Evolutionary conservation across 2,329 filamentous ascomycete genomes (phyloP).

Genomic region (Amphichorda felina): DNA sequence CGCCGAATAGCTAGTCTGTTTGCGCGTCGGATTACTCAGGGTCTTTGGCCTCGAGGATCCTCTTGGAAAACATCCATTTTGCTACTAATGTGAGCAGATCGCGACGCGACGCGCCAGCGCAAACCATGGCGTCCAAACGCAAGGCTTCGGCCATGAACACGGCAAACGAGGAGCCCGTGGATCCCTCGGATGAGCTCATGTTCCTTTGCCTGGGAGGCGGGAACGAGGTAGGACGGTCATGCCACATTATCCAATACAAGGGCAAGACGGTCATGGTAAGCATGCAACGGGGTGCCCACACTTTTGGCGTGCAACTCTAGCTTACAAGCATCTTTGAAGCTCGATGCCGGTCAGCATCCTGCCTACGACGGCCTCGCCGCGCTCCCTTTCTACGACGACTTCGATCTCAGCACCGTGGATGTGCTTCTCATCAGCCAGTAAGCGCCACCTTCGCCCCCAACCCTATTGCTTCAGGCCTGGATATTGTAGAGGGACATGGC

Average conservation of each 20-base stretch:
- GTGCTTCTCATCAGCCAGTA: conserved; percentile 98
- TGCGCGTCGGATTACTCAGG: too few species aligned
- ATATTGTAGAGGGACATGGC: background rate
- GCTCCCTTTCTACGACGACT: conserved; percentile 96
- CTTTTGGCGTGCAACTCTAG: background rate
- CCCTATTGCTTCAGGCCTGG: background rate
- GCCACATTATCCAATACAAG: conserved; percentile 98
- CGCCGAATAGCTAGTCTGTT: too few species aligned
- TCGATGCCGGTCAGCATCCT: conserved; percentile 94
- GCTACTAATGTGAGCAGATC: conserved; percentile 3
- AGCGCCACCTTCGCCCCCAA: conserved; percentile 27
- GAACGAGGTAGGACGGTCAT: conserved; percentile 93
- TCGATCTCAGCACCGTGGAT: conserved; percentile 93
- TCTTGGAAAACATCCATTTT: too few species aligned
- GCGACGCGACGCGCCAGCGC: background rate
- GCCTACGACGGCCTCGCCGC: conserved; percentile 90
- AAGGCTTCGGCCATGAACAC: conserved; percentile 69
- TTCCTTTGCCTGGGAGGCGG: conserved; percentile 91
- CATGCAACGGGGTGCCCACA: background rate
- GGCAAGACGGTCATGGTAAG: conserved; percentile 96
- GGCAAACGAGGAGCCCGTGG: conserved; percentile 69
- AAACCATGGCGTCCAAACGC: conserved; percentile 77
- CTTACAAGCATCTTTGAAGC: conserved; percentile 33
- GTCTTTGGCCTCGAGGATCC: too few species aligned
- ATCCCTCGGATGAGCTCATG: conserved; percentile 86